Percentiles rank a stretch among this genome's conserved stretches.
These are phyloP conservation scores for Phycomyces blakesleeanus DNA, from an alignment of 192 early-diverging fungal genomes.

Conservation along the genomic window DNA sequence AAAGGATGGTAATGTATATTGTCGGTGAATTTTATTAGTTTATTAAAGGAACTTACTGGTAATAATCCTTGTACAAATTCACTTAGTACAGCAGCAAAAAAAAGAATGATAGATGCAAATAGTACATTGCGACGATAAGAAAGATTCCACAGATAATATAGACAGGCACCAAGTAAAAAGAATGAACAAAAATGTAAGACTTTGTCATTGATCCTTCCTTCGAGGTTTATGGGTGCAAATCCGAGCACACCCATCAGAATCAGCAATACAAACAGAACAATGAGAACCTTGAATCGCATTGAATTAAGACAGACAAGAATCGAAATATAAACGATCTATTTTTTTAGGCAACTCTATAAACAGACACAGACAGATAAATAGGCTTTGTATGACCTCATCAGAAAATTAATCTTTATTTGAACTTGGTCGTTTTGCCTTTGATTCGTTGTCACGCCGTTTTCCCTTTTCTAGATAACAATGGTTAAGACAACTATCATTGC, in stretches of 20 bases:
- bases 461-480: conserved; percentile 48
- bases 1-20: background rate
- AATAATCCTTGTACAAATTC: conserved; percentile 35
- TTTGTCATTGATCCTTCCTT: conserved; percentile 37
- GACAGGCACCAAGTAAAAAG: conserved; percentile 22
- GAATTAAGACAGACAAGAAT: background rate
- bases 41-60: conserved; percentile 26
- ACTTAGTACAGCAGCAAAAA: conserved; percentile 25
- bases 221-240: conserved; percentile 30
- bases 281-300: conserved; percentile 31
- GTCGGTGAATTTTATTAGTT: background rate
- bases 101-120: conserved; percentile 9
- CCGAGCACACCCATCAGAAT: conserved; percentile 32
- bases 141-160: conserved; percentile 36
- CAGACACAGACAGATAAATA: no score
- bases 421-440: background rate
- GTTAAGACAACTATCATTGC: conserved; percentile 93
- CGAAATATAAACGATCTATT: no score
- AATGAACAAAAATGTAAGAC: conserved; percentile 32
- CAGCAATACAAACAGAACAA: conserved; percentile 26
- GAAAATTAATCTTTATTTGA: background rate
- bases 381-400: conserved; percentile 1
- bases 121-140: conserved; percentile 25
- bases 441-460: background rate
- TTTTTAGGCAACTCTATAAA: no score